Evolutionary conservation across 108 stramenopile genomes (phyloP).

Genomic region (Skeletonema potamos): DNA sequence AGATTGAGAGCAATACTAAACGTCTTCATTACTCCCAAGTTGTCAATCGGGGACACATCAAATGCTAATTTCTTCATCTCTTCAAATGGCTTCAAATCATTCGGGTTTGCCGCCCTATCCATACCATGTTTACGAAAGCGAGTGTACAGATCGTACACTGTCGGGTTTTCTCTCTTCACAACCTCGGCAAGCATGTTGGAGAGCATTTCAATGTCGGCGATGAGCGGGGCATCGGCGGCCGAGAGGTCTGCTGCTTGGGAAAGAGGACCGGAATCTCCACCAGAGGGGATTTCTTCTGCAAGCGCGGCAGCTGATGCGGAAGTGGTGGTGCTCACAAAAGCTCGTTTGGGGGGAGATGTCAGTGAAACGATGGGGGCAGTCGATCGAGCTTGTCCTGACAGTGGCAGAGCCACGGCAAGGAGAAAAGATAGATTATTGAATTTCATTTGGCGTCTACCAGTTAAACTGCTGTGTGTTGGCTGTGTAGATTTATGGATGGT

Average conservation of each 20-base stretch:
- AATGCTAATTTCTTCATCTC: conserved; percentile 59
- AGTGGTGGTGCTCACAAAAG: background rate
- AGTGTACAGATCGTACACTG: conserved; percentile 65
- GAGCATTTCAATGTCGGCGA: conserved; percentile 73
- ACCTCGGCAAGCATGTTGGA: conserved; percentile 71
- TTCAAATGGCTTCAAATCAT: conserved; percentile 50
- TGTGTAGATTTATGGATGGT: too few relatives aligned
- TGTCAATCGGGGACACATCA: conserved; percentile 57
- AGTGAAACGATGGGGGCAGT: background rate
- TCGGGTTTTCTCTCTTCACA: conserved; percentile 63
- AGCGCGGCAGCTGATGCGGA: background rate
- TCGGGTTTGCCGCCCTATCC: conserved; percentile 56
- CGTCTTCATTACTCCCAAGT: conserved; percentile 71
- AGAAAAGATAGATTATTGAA: background rate
- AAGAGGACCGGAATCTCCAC: conserved; percentile 8
- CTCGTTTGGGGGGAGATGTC: background rate
- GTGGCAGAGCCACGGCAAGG: background rate
- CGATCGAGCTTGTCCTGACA: background rate
- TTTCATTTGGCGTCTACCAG: background rate
- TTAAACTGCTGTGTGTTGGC: too few relatives aligned
- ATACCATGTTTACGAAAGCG: conserved; percentile 64
- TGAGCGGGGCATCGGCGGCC: conserved; percentile 37
- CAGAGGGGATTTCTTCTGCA: background rate
- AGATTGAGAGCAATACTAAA: conserved; percentile 75
- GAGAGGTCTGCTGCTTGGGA: conserved; percentile 17